phyloP scores from a whole-genome alignment of 345 rosid genomes.

The Hibiscus trionum region DNA sequence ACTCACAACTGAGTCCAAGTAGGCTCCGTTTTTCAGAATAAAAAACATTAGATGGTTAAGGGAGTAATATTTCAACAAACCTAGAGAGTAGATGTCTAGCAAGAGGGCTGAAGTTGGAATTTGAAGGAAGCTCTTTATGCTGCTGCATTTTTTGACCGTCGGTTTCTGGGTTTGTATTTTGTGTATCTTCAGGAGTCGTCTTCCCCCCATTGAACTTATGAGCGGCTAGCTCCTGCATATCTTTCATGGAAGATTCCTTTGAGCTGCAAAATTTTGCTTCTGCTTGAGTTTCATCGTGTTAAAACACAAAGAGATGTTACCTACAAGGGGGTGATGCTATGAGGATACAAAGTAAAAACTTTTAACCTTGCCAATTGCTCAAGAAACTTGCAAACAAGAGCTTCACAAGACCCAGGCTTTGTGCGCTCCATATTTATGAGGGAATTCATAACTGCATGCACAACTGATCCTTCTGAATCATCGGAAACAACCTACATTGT shows the following conservation, averaged over 20 bases:
- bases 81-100: conserved; percentile 93
- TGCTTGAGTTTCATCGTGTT: background rate
- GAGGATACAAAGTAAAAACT: background rate
- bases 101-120: conserved; percentile 70
- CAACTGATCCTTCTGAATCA: conserved; percentile 50
- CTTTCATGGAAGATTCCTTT: background rate
- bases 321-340: background rate
- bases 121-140: conserved; percentile 53
- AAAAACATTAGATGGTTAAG: background rate
- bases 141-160: conserved; percentile 61
- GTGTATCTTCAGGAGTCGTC: conserved; percentile 27
- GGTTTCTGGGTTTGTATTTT: conserved; percentile 29
- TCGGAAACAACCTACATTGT: conserved; percentile 51
- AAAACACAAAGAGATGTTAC: background rate
- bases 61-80: conserved; percentile 31
- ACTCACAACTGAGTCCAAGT: too few relatives aligned
- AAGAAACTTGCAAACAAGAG: conserved; percentile 56
- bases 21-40: background rate
- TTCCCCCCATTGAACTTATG: conserved; percentile 38
- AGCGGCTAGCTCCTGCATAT: background rate
- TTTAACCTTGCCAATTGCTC: conserved; percentile 68
- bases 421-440: conserved; percentile 59
- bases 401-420: conserved; percentile 81
- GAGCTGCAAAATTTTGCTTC: conserved; percentile 1
- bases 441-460: conserved; percentile 44